Evolutionary conservation across 768 basidiomycete species (phyloP), one percentile per base, ranked within the genome.

Genomic region (Podaxis sp.): DNA sequence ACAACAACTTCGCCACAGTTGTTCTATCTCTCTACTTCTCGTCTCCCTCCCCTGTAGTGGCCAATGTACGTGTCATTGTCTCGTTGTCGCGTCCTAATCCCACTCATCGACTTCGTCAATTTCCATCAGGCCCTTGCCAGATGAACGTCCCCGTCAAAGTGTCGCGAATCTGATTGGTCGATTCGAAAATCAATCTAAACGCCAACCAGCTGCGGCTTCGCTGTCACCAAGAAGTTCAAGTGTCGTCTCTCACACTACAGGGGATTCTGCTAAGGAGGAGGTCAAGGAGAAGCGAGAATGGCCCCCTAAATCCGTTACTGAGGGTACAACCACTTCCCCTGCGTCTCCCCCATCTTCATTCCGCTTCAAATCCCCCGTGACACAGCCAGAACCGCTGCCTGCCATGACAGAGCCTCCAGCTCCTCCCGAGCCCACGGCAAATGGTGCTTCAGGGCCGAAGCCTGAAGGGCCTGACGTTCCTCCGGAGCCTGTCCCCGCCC

Each of bases 101-200:
- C 49, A 57, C 54, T 66, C 67, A 69, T 63, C 68, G 56, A 40
- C 54, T 58, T 54, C 37, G 58, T 54, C 60, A 8, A 61, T 54
- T 46, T n/a, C n/a, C 58, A 44, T 30, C 70, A 93, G 91, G 92
- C 89, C 90, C 60, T 77, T 93, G 65, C 91, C 93, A 75, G 92
- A 94, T 81, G 93, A 95, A 77, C 85, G 89, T 71, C 91, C 92
- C 54, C 89, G 93, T 64, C 85, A 85, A 72, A 91, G 89, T 69
- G 93, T 95, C 53, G 93, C 93, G 66, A 95, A 93, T 72, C 88
- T 95, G 76, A 95, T 95, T 70, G 93, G 93, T 56, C 84, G 89
- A 63, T 95, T 95, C 67, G 93, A 95, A 74, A 90, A 85, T 68
- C 88, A 91, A 76, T 87, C 82, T 60, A 93, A 91, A 72, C 84